These are phyloP conservation scores for Ogataea methanolica DNA, from an alignment of 805 yeast species.

Conservation along the genomic window DNA sequence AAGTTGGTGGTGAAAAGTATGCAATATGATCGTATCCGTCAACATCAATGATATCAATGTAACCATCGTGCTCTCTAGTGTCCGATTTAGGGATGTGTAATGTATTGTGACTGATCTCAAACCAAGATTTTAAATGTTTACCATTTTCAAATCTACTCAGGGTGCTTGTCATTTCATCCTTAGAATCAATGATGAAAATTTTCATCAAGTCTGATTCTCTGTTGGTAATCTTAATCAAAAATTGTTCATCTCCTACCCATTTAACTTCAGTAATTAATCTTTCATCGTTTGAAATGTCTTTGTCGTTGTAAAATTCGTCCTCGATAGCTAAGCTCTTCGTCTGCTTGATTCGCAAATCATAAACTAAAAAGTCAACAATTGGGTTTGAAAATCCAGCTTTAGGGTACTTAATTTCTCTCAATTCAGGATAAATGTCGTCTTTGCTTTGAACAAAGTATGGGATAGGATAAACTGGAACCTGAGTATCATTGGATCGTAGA, in stretches of 20 bases:
- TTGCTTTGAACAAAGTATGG: slow-evolving; percentile 65
- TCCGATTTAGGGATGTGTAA: slow-evolving; percentile 50
- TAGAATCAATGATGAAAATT: slow-evolving; percentile 49
- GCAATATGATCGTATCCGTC: slow-evolving; percentile 73
- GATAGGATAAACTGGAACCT: slow-evolving; percentile 66
- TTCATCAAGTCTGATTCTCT: slow-evolving; percentile 65
- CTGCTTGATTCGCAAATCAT: slow-evolving; percentile 29
- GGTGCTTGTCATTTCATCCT: slow-evolving; percentile 25
- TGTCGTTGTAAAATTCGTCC: slow-evolving; percentile 39
- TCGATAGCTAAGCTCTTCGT: slow-evolving; percentile 17
- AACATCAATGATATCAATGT: slow-evolving; percentile 70
- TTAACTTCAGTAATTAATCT: slow-evolving; percentile 60
- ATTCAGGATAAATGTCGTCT: slow-evolving; percentile 49
- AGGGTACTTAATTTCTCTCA: slow-evolving; percentile 67
- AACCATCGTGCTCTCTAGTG: slow-evolving; percentile 55
- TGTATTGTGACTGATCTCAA: slow-evolving; percentile 68
- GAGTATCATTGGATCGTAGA: slow-evolving; percentile 66
- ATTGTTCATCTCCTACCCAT: slow-evolving; percentile 58
- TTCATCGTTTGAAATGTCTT: slow-evolving; percentile 36
- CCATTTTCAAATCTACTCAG: slow-evolving; percentile 46
- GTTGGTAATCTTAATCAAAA: slow-evolving; percentile 55
- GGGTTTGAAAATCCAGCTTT: slow-evolving; percentile 83
- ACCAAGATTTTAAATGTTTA: slow-evolving; percentile 58
- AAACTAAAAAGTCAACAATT: slow-evolving; percentile 47
- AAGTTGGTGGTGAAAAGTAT: slow-evolving; percentile 68